These are phyloP conservation scores for Letharia columbiana DNA, from an alignment of 495 filamentous ascomycete genomes.

Conservation along the genomic window DNA sequence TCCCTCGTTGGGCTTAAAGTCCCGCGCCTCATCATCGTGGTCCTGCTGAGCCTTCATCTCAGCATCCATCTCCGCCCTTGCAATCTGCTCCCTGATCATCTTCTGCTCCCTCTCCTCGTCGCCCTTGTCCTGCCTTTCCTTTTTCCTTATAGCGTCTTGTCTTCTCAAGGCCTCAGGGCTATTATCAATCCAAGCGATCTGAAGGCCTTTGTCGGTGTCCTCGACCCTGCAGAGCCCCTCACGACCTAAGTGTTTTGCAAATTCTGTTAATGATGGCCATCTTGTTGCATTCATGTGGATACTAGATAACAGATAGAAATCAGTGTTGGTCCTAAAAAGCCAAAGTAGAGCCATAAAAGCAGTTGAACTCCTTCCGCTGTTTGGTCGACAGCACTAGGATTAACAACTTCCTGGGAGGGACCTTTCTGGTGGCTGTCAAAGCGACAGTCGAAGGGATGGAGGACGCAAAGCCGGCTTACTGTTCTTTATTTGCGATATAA, in stretches of 20 bases:
- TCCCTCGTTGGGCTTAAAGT: constrained; percentile 61
- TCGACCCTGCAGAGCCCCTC: constrained; percentile 82
- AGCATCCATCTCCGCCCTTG: constrained; percentile 52
- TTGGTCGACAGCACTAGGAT: neutral
- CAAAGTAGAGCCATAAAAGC: neutral
- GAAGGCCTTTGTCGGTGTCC: constrained; percentile 72
- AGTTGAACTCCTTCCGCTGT: neutral
- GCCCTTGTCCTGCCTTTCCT: constrained; percentile 76
- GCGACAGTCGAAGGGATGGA: neutral
- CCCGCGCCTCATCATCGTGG: constrained; percentile 40
- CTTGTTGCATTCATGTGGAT: constrained; percentile 89
- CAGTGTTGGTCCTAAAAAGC: neutral
- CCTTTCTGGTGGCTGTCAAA: neutral
- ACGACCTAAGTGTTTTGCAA: constrained; percentile 71
- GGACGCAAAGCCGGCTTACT: constrained; percentile 28
- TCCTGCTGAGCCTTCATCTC: constrained; percentile 40
- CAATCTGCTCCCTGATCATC: constrained; percentile 70
- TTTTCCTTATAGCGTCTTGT: constrained; percentile 69
- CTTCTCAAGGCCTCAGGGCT: constrained; percentile 71
- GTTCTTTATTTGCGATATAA: constrained; percentile 70
- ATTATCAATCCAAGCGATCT: constrained; percentile 86
- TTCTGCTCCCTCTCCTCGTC: constrained; percentile 83
- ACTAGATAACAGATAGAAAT: constrained; percentile 4
- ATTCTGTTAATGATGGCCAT: constrained; percentile 79
- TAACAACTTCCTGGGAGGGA: too few relatives aligned